These are phyloP conservation scores for Pichia paraexigua DNA, from an alignment of 805 yeast genomes.

Conservation along the genomic window DNA sequence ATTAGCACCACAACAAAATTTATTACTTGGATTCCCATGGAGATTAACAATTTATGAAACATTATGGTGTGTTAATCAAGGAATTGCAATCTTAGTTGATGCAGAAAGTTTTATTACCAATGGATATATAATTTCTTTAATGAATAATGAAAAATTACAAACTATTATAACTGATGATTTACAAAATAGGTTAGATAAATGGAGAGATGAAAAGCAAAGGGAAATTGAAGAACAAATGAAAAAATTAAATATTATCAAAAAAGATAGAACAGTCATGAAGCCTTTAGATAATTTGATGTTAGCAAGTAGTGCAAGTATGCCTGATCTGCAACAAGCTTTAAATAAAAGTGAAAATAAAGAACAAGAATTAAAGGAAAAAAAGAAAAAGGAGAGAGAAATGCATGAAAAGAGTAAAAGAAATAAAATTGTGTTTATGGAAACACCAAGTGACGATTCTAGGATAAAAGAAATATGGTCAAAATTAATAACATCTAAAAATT, in stretches of 20 bases:
- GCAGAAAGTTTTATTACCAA: not conserved
- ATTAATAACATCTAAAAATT: not conserved
- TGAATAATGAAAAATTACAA: conserved; percentile 1
- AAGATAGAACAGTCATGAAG: conserved; percentile 1
- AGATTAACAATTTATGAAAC: conserved; percentile 68
- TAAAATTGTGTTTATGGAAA: conserved; percentile 16
- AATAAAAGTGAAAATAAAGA: not conserved
- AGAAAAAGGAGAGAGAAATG: conserved; percentile 3
- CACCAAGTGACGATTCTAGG: conserved; percentile 13
- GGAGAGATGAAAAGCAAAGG: conserved; percentile 10
- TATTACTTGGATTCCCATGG: conserved; percentile 79
- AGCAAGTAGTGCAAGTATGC: conserved; percentile 11
- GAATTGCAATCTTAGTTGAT: conserved; percentile 13
- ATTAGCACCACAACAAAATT: conserved; percentile 86
- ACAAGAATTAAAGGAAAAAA: conserved; percentile 3
- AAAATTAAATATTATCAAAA: conserved; percentile 6
- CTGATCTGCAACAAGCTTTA: conserved; percentile 8
- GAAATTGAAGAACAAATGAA: conserved; percentile 11
- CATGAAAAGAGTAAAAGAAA: conserved; percentile 6
- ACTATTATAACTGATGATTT: conserved; percentile 5
- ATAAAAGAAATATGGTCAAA: not conserved
- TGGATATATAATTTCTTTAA: conserved; percentile 3
- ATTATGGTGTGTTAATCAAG: conserved; percentile 44
- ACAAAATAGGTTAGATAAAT: conserved; percentile 6
- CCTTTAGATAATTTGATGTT: conserved; percentile 4